Conservation (phyloP, 441 rosid species). For the Oxalis stricta region DNA sequence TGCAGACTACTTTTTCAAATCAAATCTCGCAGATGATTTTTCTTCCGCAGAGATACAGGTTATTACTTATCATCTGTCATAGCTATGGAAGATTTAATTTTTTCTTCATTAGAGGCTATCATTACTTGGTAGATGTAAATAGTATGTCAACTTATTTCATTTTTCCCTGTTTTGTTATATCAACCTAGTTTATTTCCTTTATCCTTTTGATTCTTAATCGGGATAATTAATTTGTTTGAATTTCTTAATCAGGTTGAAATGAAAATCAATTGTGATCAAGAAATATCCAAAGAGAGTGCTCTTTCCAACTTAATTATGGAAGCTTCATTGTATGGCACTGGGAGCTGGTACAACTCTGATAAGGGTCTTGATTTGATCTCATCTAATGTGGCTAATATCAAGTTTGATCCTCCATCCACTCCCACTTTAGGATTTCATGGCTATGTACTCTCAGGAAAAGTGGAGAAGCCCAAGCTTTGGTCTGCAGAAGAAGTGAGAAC, state of each 20-base stretch:
- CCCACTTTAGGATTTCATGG: constrained; percentile 54
- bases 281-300: constrained; percentile 36
- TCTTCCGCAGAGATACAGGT: constrained; percentile 71
- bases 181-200: no score
- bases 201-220: no score
- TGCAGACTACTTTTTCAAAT: constrained; percentile 73
- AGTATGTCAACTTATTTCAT: no score
- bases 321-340: constrained; percentile 69
- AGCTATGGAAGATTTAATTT: no score
- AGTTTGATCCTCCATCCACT: constrained; percentile 30
- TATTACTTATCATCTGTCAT: constrained; percentile 7
- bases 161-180: no score
- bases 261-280: constrained; percentile 49
- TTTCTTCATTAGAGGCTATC: no score
- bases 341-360: constrained; percentile 42
- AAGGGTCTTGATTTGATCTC: constrained; percentile 36
- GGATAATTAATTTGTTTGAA: constrained; percentile 7
- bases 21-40: constrained; percentile 61
- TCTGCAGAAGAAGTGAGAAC: constrained; percentile 87
- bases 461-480: constrained; percentile 86
- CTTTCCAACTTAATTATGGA: constrained; percentile 51
- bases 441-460: constrained; percentile 57
- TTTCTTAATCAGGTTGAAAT: constrained; percentile 64
- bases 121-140: neutral
- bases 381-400: constrained; percentile 47